A percentile compares a stretch with the other conserved stretches of the same genome.
Evolutionary conservation across 495 filamentous ascomycete species (phyloP).

Genomic region (Penicillium goetzii): DNA sequence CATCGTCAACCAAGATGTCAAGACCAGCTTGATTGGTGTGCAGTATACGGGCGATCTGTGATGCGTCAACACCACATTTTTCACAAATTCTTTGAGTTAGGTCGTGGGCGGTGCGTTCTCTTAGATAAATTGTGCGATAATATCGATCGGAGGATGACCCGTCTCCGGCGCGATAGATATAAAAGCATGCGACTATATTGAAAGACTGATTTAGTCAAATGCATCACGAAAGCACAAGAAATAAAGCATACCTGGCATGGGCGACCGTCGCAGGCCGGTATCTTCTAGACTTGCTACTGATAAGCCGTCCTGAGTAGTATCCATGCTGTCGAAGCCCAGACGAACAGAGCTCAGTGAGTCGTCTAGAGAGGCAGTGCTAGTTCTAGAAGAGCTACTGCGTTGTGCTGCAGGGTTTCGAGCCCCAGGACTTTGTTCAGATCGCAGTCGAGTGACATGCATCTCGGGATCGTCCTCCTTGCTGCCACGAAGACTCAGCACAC

Average conservation of each 20-base stretch:
- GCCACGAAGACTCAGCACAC: neutral
- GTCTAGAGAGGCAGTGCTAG: neutral
- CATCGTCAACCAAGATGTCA: neutral
- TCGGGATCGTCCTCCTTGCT: neutral
- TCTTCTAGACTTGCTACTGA: neutral
- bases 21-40: slow-evolving; percentile 1
- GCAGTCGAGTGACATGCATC: neutral
- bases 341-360: neutral
- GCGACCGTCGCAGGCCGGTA: neutral
- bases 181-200: neutral
- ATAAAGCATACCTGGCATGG: neutral
- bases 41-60: neutral
- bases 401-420: neutral
- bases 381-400: neutral
- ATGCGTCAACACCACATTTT: neutral
- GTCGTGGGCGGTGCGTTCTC: neutral
- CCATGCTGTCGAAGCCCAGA: neutral
- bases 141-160: neutral
- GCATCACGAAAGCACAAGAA: neutral
- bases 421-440: neutral
- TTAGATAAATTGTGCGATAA: neutral
- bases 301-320: neutral
- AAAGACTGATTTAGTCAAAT: neutral
- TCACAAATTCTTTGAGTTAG: neutral
- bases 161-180: neutral